These are phyloP conservation scores for Ophiocordyceps australis DNA, from an alignment of 2,329 filamentous ascomycete species.

Conservation along the genomic window DNA sequence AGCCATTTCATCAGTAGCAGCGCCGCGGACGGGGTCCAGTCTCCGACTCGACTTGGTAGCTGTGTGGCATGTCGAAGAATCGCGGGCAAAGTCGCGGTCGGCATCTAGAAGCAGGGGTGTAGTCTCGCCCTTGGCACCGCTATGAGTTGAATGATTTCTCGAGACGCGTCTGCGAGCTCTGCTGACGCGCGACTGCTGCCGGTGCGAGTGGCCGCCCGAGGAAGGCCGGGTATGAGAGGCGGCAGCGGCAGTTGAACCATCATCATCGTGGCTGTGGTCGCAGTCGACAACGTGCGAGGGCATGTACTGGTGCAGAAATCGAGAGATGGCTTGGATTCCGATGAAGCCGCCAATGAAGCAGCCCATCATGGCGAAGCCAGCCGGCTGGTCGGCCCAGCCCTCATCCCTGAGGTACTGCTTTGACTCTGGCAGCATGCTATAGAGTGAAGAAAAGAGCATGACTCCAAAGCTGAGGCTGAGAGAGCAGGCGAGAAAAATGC, in stretches of 20 bases:
- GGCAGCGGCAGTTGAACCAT: conserved; percentile 10
- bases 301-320: conserved; percentile 53
- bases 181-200: conserved; percentile 10
- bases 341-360: conserved; percentile 57
- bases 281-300: conserved; percentile 70
- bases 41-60: too few species aligned
- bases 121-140: conserved; percentile 17
- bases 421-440: conserved; percentile 82
- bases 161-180: conserved; percentile 12
- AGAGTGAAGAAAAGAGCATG: conserved; percentile 90
- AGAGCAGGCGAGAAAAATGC: conserved; percentile 70
- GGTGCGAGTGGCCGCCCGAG: too few species aligned
- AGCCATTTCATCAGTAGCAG: conserved; percentile 8
- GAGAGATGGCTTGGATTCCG: conserved; percentile 57
- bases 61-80: conserved; percentile 9
- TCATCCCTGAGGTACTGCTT: conserved; percentile 58
- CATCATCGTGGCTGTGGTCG: conserved; percentile 52
- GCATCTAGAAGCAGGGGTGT: conserved; percentile 26
- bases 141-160: conserved; percentile 7
- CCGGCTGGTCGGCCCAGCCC: conserved; percentile 45
- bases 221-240: neutral
- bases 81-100: conserved; percentile 9
- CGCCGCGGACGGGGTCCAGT: too few species aligned
- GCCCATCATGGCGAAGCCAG: conserved; percentile 49
- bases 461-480: conserved; percentile 89